Base-by-base conservation (phyloP, 2,329 filamentous ascomycete genomes). In the Ophiostoma australiae region DNA sequence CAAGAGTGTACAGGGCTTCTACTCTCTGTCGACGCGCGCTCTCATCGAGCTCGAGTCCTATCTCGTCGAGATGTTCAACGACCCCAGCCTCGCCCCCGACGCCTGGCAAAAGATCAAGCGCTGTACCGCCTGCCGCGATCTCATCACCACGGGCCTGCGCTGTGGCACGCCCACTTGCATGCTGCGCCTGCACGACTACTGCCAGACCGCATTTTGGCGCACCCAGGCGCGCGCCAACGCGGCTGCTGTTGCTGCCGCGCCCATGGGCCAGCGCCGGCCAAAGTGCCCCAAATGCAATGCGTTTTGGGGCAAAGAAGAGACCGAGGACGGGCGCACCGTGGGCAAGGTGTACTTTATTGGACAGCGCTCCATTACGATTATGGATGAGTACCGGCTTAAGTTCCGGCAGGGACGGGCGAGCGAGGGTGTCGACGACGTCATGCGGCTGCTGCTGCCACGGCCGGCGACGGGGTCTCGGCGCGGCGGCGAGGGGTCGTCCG, bases 31-130 rank as follows among this genome's bases (percentile, higher is more conserved):
- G 69, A 87, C 93, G 3, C 86, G 94, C 10, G 90, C 89, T 1
- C 81, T 99, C 75, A 88, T 98, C 84, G 95, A 99, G 82, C 81
- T 99, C 71, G 85, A 90, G 72, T 84, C 86, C 1, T 98, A 94
- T 89, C 84, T 99, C 68, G 81, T 92, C n/a, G 91, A 92, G 70
- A 92, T 90, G 37, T 99, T 97, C 80, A 98, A 99, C 77, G 91
- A 96, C 85, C 0, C 69, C 23, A 67, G 65, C 13, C n/a, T 35
- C 10, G 44, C 23, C 58, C 44, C 31, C 23, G 86, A 87, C 11
- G 86, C 84, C 1, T 88, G 86, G 83, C 86, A 92, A 77, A 88
- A 89, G 73, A 91, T 99, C 78, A 97, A 95, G 81, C 88, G 89
- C 73, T 99, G 95, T 78, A 87, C 91, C 77, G 93, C 92, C 0